phyloP scores from a whole-genome alignment of 129 eudicot genomes.

The Lonicera japonica region DNA sequence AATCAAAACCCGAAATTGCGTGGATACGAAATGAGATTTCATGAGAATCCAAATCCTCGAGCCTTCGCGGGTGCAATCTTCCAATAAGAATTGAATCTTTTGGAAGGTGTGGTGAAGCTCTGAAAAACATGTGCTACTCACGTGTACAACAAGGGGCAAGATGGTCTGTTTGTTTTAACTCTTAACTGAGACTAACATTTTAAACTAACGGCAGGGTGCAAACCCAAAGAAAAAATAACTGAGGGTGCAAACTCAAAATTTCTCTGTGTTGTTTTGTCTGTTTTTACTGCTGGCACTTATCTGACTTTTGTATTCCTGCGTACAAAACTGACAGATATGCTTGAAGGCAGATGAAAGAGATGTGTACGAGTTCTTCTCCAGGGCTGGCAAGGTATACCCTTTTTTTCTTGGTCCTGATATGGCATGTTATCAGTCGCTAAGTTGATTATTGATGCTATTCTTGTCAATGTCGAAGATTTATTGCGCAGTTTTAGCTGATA shows the following conservation, averaged over 20 bases:
- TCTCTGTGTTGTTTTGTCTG: neutral
- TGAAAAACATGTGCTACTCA: too few species aligned
- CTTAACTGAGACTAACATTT: too few species aligned
- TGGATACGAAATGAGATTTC: slow-evolving; percentile 48
- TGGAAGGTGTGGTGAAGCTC: slow-evolving; percentile 67
- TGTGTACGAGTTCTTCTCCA: slow-evolving; percentile 82
- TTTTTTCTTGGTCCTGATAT: slow-evolving; percentile 7
- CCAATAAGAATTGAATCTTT: slow-evolving; percentile 44
- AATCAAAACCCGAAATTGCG: slow-evolving; percentile 35
- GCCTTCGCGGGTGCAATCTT: slow-evolving; percentile 55
- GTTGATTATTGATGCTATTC: too few species aligned
- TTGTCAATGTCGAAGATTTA: neutral
- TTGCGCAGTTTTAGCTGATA: neutral
- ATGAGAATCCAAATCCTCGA: slow-evolving; percentile 44
- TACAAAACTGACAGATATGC: slow-evolving; percentile 43
- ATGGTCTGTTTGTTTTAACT: too few species aligned
- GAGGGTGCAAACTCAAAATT: too few species aligned
- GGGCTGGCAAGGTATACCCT: slow-evolving; percentile 75
- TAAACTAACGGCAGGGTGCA: too few species aligned
- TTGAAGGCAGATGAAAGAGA: slow-evolving; percentile 86
- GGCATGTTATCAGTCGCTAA: slow-evolving; percentile 8
- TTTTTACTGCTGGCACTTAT: neutral
- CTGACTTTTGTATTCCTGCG: slow-evolving; percentile 10
- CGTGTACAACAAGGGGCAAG: too few species aligned
- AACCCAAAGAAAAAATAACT: too few species aligned